A percentile compares a stretch with the other conserved stretches of the same genome.
Evolutionary conservation across 1,139 yeast genomes (phyloP).

Genomic region (Candida smagusa): DNA sequence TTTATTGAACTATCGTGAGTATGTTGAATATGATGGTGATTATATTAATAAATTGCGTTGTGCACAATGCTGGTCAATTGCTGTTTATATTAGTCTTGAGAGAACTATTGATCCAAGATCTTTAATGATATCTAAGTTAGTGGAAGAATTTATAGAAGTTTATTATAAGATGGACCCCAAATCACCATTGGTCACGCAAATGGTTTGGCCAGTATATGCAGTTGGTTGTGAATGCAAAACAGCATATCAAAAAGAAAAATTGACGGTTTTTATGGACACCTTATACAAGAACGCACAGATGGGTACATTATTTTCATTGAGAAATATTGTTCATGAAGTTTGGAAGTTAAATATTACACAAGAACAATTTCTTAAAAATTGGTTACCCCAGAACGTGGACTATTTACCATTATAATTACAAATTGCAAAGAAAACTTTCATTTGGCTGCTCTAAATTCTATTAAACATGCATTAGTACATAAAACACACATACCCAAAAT

Average conservation of each 20-base stretch:
- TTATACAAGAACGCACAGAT: constrained; percentile 47
- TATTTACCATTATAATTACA: constrained; percentile 40
- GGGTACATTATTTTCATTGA: constrained; percentile 46
- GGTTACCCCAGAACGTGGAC: constrained; percentile 48
- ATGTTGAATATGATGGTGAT: constrained; percentile 27
- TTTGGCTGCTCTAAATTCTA: constrained; percentile 13
- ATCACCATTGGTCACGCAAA: constrained; percentile 50
- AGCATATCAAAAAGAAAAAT: constrained; percentile 21
- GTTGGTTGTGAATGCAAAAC: constrained; percentile 41
- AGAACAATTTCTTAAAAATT: constrained; percentile 41
- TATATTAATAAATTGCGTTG: constrained; percentile 40
- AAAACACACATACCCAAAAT: constrained; percentile 7
- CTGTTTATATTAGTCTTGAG: constrained; percentile 38
- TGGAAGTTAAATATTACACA: constrained; percentile 38
- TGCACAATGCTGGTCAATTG: constrained; percentile 55
- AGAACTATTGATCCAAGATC: constrained; percentile 27
- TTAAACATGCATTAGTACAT: constrained; percentile 61
- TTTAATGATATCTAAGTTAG: constrained; percentile 22
- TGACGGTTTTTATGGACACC: constrained; percentile 32
- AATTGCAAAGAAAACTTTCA: neutral
- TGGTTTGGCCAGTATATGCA: constrained; percentile 59
- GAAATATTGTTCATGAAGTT: constrained; percentile 35
- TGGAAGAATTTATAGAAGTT: constrained; percentile 44
- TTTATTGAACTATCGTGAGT: constrained; percentile 43
- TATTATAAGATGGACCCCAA: constrained; percentile 41